Percentiles rank a stretch among this genome's conserved stretches.
phyloP scores from a whole-genome alignment of 176 grass and related monocot species.

The Oryza rufipogon region DNA sequence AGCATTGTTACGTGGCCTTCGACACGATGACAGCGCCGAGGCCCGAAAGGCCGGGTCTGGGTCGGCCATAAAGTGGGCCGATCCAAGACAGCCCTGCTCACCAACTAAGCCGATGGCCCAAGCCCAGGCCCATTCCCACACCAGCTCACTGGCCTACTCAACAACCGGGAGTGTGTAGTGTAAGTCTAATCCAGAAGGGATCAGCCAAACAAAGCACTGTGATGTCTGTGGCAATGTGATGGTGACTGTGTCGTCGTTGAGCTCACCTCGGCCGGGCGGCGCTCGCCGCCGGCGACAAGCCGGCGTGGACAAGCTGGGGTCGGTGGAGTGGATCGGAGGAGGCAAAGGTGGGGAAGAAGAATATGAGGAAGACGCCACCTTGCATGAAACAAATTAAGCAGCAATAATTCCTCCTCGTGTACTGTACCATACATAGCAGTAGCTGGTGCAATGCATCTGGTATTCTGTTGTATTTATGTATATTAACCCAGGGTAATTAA shows the following conservation, averaged over 20 bases:
- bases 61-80: slow-evolving; percentile 39
- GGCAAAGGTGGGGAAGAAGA: background rate
- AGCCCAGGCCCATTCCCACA: background rate
- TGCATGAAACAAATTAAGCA: background rate
- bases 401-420: background rate
- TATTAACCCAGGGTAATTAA: background rate
- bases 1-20: slow-evolving; percentile 79
- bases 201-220: slow-evolving; percentile 11
- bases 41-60: slow-evolving; percentile 35
- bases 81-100: background rate
- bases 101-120: background rate
- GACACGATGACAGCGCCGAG: slow-evolving; percentile 57
- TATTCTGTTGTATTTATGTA: background rate
- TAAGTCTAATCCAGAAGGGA: background rate
- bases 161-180: background rate
- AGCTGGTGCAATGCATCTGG: background rate
- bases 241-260: background rate
- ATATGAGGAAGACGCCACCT: background rate
- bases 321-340: background rate
- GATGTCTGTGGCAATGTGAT: too few species aligned
- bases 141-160: slow-evolving; percentile 49
- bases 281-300: background rate
- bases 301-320: background rate
- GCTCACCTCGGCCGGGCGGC: background rate
- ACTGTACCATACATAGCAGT: background rate